These are phyloP conservation scores for Leccinum broughii DNA, from an alignment of 768 basidiomycete genomes.

Conservation along the genomic window DNA sequence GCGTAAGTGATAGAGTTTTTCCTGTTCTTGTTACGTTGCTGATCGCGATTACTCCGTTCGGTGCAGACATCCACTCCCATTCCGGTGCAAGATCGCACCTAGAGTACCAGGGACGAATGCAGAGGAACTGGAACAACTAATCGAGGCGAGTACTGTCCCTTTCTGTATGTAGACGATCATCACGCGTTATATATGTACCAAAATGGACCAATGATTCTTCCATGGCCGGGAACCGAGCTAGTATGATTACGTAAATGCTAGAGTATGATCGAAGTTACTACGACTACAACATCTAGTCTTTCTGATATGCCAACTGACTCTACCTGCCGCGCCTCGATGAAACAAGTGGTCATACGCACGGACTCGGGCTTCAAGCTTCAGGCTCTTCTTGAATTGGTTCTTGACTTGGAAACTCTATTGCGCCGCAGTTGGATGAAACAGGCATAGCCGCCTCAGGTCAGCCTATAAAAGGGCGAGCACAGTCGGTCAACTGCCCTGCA, in stretches of 20 bases:
- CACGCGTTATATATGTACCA: background rate
- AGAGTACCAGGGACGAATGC: constrained; percentile 11
- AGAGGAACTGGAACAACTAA: constrained; percentile 12
- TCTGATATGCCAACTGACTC: background rate
- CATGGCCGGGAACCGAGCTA: background rate
- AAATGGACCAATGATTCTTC: background rate
- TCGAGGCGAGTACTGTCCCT: constrained; percentile 14
- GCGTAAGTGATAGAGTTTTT: constrained; percentile 11
- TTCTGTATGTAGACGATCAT: background rate
- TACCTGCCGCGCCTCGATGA: background rate
- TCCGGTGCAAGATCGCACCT: constrained; percentile 15
- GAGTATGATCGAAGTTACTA: background rate
- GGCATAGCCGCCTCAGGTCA: no score
- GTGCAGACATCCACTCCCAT: constrained; percentile 19
- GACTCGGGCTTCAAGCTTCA: no score
- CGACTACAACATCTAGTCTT: background rate
- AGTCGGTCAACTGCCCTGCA: no score
- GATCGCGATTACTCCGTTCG: background rate
- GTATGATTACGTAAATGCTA: background rate
- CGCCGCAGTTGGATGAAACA: no score
- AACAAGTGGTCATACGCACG: background rate
- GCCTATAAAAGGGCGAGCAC: no score
- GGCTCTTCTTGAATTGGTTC: no score
- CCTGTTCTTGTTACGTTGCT: background rate
- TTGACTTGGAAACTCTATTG: no score